These are phyloP conservation scores for Gryganskiella cystojenkinii DNA, from an alignment of 192 early-diverging fungal species.

Conservation along the genomic window DNA sequence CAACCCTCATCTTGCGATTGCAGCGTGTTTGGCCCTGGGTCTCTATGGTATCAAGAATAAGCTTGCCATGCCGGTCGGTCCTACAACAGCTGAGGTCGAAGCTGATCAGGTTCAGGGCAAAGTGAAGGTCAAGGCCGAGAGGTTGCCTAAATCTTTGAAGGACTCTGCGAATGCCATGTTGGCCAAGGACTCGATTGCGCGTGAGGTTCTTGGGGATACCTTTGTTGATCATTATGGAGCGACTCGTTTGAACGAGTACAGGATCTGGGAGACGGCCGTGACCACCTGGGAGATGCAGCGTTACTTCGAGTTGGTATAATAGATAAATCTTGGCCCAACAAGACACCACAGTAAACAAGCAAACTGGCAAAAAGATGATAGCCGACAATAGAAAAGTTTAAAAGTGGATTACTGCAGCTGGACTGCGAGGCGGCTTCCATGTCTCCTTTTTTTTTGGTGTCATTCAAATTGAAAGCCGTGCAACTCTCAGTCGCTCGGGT, in stretches of 20 bases:
- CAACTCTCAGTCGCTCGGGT: too few species aligned
- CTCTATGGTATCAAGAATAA: slow-evolving; percentile 72
- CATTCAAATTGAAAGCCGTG: too few species aligned
- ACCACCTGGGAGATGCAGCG: slow-evolving; percentile 75
- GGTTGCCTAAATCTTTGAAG: slow-evolving; percentile 64
- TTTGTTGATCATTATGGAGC: slow-evolving; percentile 82
- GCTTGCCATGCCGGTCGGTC: slow-evolving; percentile 55
- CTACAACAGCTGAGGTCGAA: slow-evolving; percentile 27
- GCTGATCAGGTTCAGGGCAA: slow-evolving; percentile 14
- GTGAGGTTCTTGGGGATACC: slow-evolving; percentile 73
- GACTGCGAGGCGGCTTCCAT: too few species aligned
- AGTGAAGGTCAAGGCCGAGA: slow-evolving; percentile 31
- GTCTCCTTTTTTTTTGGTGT: too few species aligned
- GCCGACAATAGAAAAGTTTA: too few species aligned
- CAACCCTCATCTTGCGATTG: slow-evolving; percentile 79
- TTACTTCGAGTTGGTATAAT: slow-evolving; percentile 70
- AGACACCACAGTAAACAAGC: too few species aligned
- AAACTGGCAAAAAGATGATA: too few species aligned
- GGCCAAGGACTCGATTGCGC: slow-evolving; percentile 66
- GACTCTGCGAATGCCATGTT: slow-evolving; percentile 72
- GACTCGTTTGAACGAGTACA: slow-evolving; percentile 77
- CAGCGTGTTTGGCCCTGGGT: slow-evolving; percentile 75
- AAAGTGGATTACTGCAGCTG: too few species aligned
- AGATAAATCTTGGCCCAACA: too few species aligned
- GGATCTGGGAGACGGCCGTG: slow-evolving; percentile 73